Evolutionary conservation across 2,329 filamentous ascomycete species (phyloP).

Genomic region (Phaeosphaeria sp.): DNA sequence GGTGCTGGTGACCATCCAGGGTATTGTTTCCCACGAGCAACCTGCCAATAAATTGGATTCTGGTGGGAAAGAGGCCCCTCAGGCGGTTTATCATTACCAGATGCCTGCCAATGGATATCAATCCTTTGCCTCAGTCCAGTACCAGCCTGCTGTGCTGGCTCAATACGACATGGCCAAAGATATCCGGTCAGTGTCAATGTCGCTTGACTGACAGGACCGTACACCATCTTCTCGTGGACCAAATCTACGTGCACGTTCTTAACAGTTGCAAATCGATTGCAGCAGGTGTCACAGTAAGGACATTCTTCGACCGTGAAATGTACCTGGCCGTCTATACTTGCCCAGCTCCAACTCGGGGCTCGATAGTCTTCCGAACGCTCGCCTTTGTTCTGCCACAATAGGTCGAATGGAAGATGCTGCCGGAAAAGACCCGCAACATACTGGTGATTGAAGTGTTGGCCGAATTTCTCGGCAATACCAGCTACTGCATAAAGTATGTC

Average conservation of each 20-base stretch:
- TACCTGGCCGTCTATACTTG: slow-evolving; percentile 3
- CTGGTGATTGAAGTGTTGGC: slow-evolving; percentile 1
- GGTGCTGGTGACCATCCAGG: neutral
- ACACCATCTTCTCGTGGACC: neutral
- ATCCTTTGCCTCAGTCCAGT: slow-evolving; percentile 2
- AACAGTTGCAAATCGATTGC: neutral
- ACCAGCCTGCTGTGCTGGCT: neutral
- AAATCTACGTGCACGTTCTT: neutral
- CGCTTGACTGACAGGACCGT: neutral
- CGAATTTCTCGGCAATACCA: slow-evolving; percentile 3
- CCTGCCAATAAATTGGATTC: neutral
- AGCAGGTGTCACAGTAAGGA: slow-evolving; percentile 2
- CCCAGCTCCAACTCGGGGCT: slow-evolving; percentile 7
- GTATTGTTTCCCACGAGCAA: neutral
- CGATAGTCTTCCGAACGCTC: slow-evolving; percentile 1
- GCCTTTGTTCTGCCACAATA: slow-evolving; percentile 7
- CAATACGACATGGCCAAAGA: neutral
- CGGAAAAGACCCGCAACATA: slow-evolving; percentile 9
- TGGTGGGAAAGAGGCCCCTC: neutral
- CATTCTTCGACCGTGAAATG: neutral
- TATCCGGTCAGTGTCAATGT: neutral
- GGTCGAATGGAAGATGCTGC: slow-evolving; percentile 3
- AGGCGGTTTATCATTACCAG: neutral
- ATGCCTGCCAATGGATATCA: neutral
- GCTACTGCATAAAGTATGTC: slow-evolving; percentile 4